Base-by-base conservation (phyloP, 1,284 basidiomycete genomes). In the Athelia psychrophila region DNA sequence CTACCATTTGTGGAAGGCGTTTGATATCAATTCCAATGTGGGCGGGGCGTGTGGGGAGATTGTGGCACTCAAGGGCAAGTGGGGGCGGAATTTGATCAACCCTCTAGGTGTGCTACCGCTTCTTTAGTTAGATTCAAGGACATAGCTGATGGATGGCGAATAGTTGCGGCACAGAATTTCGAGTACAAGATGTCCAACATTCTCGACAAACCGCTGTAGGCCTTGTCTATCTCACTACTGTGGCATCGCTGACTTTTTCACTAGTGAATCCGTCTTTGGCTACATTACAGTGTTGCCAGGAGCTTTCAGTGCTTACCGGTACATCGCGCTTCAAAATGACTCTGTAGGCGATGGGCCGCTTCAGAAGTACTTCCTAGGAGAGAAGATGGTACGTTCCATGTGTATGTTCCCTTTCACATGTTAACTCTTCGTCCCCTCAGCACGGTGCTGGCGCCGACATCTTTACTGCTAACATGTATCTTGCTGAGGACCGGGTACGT, bases 171-270 rank as follows among this genome's bases (percentile, higher is more conserved):
- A 16, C 93, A 95, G 74, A 95, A 95, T 67, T 95, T 95, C 57
- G 95, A 97, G 73, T 98, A 98, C 75, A 97, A 97, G 79, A 95
- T 96, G 89, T 89, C 85, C 47, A 95, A 94, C 63, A 95, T 95
- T 57, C 67, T 95, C 53, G 93, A 95, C 62, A 96, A 95, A 67
- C 93, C 95, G 5, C 68, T 96, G 67, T 77, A 56, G 40, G 16
- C 20, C 38, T 6, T 42, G 6, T 70, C 3, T 20, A 25, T 27
- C 30, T 45, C 50, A 47, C 40, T 48, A 8, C 15, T 32, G 12
- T 15, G n/a, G 52, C 24, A 19, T 36, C 51, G 19, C 16, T 6
- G n/a, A n/a, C n/a, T n/a, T n/a, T n/a, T n/a, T n/a, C 42, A 25
- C 38, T 24, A 80, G 78, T 20, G 88, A 91, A 59, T 84, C 81